Evolutionary conservation across 2,329 filamentous ascomycete species (phyloP), one percentile per base, ranked within the genome.

Genomic region (Xylariaceae sp.): DNA sequence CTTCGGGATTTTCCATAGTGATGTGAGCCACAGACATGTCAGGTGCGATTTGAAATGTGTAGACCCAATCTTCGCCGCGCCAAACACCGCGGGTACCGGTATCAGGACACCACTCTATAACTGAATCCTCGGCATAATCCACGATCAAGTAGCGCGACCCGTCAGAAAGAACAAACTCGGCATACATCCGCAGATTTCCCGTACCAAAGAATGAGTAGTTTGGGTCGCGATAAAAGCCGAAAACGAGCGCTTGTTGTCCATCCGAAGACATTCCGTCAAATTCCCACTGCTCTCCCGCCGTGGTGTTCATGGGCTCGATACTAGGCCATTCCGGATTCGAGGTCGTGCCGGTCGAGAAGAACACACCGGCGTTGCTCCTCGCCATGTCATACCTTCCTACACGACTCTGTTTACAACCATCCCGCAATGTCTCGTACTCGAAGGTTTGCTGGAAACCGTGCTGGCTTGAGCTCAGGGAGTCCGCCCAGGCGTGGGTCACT

Each of bases 171-270:
- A 48, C 55, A 36, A 66, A 58, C 45, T 66, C 63, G 18, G 59
- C 42, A 22, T 48, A 62, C 18, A 63, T 46, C 16, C 65, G 62
- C 6, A 67, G 51, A 43, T 66, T 67, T 1, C 63, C 63, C 1
- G 60, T 54, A 1, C 65, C 63, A 3, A 67, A 47, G 46, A 67
- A 56, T 1, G 64, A 50, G 47, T 63, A 67, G 47, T 61, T 66
- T 2, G 65, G 60, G 42, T 66, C 65, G 3, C 65, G 60, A 45
- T 66, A 67, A 51, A 66, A 63, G 22, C 65, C 65, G 31, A 67
- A 62, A 12, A 61, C 52, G 47, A 66, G 60, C 1, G 60, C 45
- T 19, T 56, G 47, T 36, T 45, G 55, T 1, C 61, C 64, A 38
- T 64, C 59, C 2, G 58, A 57, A 5, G 59, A 62, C 6, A 65